phyloP scores from a whole-genome alignment of 1,284 basidiomycete genomes.

The Cystobasidium pallidum region DNA sequence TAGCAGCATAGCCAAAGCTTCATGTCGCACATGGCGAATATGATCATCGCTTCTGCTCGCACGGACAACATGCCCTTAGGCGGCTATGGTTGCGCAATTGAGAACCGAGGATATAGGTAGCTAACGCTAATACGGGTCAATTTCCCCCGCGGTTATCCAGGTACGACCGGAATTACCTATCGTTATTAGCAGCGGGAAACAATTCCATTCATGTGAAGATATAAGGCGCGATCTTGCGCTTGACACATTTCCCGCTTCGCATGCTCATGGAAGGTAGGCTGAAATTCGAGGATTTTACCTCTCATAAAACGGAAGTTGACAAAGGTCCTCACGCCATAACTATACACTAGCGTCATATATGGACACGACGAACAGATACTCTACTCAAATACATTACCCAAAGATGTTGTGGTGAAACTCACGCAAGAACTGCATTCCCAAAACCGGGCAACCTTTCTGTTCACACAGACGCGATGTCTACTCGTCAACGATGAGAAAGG shows the following conservation, averaged over 20 bases:
- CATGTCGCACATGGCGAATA: no score
- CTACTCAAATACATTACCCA: slow-evolving; percentile 6
- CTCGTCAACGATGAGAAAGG: slow-evolving; percentile 39
- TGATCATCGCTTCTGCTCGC: no score
- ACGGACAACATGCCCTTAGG: no score
- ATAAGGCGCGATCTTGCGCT: slow-evolving; percentile 41
- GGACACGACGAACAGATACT: slow-evolving; percentile 26
- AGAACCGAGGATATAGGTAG: no score
- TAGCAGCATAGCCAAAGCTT: neutral
- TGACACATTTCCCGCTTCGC: slow-evolving; percentile 32
- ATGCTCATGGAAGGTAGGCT: slow-evolving; percentile 43
- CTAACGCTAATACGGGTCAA: no score
- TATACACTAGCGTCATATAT: slow-evolving; percentile 36
- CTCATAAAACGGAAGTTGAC: neutral
- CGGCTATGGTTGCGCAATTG: no score
- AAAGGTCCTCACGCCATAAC: neutral
- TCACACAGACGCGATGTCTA: slow-evolving; percentile 32
- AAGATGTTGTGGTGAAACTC: slow-evolving; percentile 21
- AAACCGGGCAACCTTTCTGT: slow-evolving; percentile 41
- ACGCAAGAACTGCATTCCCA: slow-evolving; percentile 9
- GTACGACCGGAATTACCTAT: slow-evolving; percentile 38
- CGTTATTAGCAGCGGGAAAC: slow-evolving; percentile 44
- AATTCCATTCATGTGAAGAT: slow-evolving; percentile 36
- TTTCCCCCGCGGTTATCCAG: slow-evolving; percentile 13
- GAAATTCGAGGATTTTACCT: neutral